A percentile compares a stretch with the other conserved stretches of the same genome.
phyloP scores from a whole-genome alignment of 83 land plant species.

The Larix sibirica region DNA sequence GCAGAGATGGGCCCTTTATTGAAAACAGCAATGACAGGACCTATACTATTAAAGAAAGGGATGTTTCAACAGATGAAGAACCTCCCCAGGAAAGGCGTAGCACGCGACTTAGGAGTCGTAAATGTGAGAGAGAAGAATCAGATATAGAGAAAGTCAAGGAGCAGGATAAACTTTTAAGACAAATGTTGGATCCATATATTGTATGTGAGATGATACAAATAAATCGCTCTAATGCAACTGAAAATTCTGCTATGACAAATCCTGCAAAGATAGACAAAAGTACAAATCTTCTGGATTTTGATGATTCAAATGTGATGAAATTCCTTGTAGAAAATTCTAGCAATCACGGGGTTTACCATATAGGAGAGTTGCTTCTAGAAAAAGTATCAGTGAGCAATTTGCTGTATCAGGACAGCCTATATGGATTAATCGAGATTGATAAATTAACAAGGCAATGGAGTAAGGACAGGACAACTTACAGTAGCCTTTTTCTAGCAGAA shows the following conservation, averaged over 20 bases:
- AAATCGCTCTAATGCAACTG: constrained; percentile 17
- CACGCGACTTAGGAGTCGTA: constrained; percentile 81
- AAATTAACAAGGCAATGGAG: constrained; percentile 71
- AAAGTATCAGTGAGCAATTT: constrained; percentile 44
- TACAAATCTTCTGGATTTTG: constrained; percentile 20
- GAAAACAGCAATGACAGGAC: constrained; percentile 29
- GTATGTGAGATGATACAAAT: constrained; percentile 12
- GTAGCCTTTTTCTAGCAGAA: constrained; percentile 90
- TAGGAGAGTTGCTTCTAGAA: constrained; percentile 74
- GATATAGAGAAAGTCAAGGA: constrained; percentile 45
- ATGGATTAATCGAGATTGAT: constrained; percentile 76
- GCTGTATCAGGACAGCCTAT: constrained; percentile 34
- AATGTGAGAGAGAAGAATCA: constrained; percentile 63
- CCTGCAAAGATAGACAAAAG: constrained; percentile 19
- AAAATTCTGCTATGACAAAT: constrained; percentile 16
- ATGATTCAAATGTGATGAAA: constrained; percentile 42
- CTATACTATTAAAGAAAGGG: constrained; percentile 32
- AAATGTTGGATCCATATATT: constrained; percentile 67
- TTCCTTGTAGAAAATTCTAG: constrained; percentile 52
- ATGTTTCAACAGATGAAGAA: constrained; percentile 42
- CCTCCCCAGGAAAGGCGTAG: constrained; percentile 93
- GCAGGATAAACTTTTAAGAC: constrained; percentile 42
- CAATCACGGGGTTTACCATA: constrained; percentile 79
- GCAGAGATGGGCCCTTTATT: neutral
- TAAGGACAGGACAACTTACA: constrained; percentile 61